Base-by-base conservation (phyloP, 192 early-diverging fungal species). In the Chytriomyces sp. region DNA sequence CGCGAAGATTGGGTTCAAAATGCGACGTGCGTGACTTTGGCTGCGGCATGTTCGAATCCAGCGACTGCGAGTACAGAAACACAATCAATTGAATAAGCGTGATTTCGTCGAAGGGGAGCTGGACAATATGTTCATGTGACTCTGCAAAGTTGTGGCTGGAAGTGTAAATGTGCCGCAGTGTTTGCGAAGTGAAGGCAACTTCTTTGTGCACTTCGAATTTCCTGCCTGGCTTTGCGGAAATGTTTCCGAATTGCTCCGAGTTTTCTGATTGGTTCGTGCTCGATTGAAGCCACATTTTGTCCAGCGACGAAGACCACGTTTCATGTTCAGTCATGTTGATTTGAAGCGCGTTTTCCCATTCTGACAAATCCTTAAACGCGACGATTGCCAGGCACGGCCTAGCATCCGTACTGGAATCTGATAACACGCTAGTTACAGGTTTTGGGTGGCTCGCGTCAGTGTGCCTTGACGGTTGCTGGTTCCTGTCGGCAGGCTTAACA, bases 31-130 rank as follows among this genome's bases (percentile, higher is more conserved):
- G 11, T 13, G 67, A 10, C 35, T 23, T 16, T 28, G 20, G 64
- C 48, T 68, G 35, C 35, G 20, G 13, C 18, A 24, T 11, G 35
- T 28, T 23, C 3, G 28, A 13, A 13, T 68, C 67, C 45, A 45
- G 11, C 67, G 43, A 68, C 13, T 13, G 45, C 10, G 8, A 2
- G 26, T 57, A 71, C 69, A 71, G 3, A 57, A 71, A 71, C 9
- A 11, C 16, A 9, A 59, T 16, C 13, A 71, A 7, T 26, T 71
- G 69, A 9, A 24, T 18, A 6, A 71, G 18, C n/a, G 35, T 45
- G 2, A 9, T 26, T 28, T 50, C 69, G 11, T 71, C 69, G 45
- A 57, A 71, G 57, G 69, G 69, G 10, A 71, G 57, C 10, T 24
- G 9, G 5, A 60, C 57, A 47, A 11, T 2, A 16, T 53, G 23